A percentile compares a stretch with the other conserved stretches of the same genome.
Conservation (phyloP, 2,329 filamentous ascomycete genomes). For the Dothideomycetes sp. region DNA sequence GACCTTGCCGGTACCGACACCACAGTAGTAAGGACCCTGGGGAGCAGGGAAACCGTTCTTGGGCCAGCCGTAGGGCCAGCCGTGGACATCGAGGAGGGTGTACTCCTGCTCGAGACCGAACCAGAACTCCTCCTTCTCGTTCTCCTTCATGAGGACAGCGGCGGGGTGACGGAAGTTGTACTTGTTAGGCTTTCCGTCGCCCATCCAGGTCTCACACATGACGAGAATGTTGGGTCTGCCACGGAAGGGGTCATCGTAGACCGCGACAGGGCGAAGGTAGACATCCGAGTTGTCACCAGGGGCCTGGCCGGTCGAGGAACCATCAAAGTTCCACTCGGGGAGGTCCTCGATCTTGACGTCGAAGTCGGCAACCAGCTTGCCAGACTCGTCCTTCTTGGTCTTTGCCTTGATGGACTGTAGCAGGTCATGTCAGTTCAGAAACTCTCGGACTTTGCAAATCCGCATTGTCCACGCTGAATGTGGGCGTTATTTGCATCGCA, state of each 20-base stretch:
- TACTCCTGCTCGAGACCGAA: conserved; percentile 98
- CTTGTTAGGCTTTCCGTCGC: conserved; percentile 92
- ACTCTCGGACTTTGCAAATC: background rate
- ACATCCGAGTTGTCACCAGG: conserved; percentile 94
- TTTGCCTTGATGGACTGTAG: background rate
- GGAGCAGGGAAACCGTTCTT: conserved; percentile 80
- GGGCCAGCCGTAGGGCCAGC: conserved; percentile 89
- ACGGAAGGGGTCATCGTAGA: conserved; percentile 89
- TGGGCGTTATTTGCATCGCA: background rate
- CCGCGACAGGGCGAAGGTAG: conserved; percentile 82
- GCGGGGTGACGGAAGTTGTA: conserved; percentile 96
- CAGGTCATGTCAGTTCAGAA: background rate
- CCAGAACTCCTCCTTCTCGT: conserved; percentile 79
- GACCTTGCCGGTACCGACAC: conserved; percentile 93
- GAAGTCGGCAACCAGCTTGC: conserved; percentile 1
- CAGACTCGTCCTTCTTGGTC: conserved; percentile 40
- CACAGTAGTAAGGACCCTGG: conserved; percentile 94
- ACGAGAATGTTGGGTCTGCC: conserved; percentile 85
- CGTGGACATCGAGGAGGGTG: conserved; percentile 75
- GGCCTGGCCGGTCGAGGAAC: conserved; percentile 85
- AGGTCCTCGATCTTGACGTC: conserved; percentile 44
- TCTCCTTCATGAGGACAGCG: conserved; percentile 77
- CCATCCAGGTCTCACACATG: conserved; percentile 87
- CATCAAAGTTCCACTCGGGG: conserved; percentile 74
- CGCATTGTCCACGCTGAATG: background rate